These are phyloP conservation scores for Neurospora hispaniola DNA, from an alignment of 495 filamentous ascomycete genomes.

Conservation along the genomic window DNA sequence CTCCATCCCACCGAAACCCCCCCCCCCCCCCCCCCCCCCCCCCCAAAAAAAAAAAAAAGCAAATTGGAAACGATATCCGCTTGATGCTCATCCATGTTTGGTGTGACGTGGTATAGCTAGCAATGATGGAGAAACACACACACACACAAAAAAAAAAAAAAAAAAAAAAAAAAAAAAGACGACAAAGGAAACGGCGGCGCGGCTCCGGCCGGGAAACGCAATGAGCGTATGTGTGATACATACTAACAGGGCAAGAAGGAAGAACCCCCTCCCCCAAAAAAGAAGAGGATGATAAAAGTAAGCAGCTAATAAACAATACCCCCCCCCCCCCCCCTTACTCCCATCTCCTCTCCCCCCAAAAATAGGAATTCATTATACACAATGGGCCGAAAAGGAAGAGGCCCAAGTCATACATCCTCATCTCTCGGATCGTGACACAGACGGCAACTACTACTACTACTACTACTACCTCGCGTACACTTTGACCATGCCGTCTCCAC, in stretches of 20 bases:
- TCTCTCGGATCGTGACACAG: not conserved
- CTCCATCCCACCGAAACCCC: too few species aligned
- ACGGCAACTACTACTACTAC: conserved; percentile 5
- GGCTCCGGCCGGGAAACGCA: not conserved
- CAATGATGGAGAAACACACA: not conserved
- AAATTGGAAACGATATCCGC: not conserved
- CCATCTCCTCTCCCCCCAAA: not conserved
- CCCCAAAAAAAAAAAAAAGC: not conserved
- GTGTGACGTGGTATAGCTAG: not conserved
- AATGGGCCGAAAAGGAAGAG: not conserved
- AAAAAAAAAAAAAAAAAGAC: not conserved
- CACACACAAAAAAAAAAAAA: too few species aligned
- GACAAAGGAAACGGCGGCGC: not conserved
- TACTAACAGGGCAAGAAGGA: not conserved
- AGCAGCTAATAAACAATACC: not conserved
- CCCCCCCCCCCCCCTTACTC: not conserved
- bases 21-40: too few species aligned
- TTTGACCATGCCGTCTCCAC: conserved; percentile 95
- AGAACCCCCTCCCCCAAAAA: not conserved
- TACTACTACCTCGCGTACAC: conserved; percentile 57
- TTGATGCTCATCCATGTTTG: not conserved
- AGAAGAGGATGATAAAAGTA: not conserved
- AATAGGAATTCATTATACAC: not conserved
- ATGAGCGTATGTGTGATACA: not conserved
- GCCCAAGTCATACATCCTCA: not conserved